Evolutionary conservation across 2,329 filamentous ascomycete species (phyloP).

Genomic region (Nannizziopsis arthrosporioides): DNA sequence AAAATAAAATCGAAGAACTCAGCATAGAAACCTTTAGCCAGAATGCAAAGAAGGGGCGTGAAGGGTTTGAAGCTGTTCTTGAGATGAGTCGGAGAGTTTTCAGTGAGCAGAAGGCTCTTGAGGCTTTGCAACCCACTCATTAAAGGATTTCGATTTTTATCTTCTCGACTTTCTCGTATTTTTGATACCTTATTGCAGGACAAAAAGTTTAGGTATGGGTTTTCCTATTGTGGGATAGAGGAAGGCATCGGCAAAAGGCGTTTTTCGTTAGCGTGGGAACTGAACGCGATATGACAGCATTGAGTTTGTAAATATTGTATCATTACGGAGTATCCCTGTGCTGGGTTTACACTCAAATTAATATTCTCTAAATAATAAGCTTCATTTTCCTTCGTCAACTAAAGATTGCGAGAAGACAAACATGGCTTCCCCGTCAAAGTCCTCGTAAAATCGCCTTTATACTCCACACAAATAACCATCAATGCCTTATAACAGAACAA

Average conservation of each 20-base stretch:
- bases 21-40: slow-evolving; percentile 81
- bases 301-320: slow-evolving; percentile 8
- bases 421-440: too few species aligned
- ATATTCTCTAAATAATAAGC: not conserved
- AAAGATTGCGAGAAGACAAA: too few species aligned
- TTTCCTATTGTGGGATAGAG: not conserved
- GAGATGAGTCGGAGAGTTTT: slow-evolving; percentile 89
- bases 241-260: not conserved
- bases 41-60: slow-evolving; percentile 78
- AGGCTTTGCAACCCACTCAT: slow-evolving; percentile 20
- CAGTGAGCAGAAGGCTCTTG: slow-evolving; percentile 68
- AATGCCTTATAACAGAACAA: too few species aligned
- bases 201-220: not conserved
- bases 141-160: not conserved
- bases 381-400: too few species aligned
- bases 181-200: not conserved
- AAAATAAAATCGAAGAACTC: slow-evolving; percentile 88
- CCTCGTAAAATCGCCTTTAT: too few species aligned
- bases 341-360: not conserved
- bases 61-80: slow-evolving; percentile 90
- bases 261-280: slow-evolving; percentile 1
- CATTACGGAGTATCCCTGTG: slow-evolving; percentile 2
- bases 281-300: slow-evolving; percentile 9
- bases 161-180: not conserved
- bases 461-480: too few species aligned